Evolutionary conservation across 176 grass and related monocot genomes (phyloP).

Genomic region (Avena insularis): DNA sequence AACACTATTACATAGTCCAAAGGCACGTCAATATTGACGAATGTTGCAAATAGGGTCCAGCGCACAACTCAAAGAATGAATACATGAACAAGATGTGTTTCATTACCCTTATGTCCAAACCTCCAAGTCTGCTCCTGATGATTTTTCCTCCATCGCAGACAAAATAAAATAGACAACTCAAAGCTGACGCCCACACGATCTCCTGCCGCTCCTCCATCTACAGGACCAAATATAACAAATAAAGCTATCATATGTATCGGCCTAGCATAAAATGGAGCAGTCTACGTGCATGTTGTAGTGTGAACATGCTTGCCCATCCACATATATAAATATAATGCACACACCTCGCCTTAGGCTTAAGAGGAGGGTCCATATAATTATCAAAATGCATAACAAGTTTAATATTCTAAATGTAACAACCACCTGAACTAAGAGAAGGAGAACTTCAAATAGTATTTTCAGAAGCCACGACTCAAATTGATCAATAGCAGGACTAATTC

Average conservation of each 20-base stretch:
- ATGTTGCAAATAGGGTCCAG: slow-evolving; percentile 23
- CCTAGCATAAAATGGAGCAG: slow-evolving; percentile 16
- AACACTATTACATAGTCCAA: neutral
- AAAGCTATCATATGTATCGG: slow-evolving; percentile 19
- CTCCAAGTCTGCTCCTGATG: slow-evolving; percentile 82
- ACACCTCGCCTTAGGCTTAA: neutral
- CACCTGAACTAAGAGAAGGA: slow-evolving; percentile 94
- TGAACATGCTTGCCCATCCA: neutral
- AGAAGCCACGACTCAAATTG: slow-evolving; percentile 97
- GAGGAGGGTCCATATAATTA: slow-evolving; percentile 33
- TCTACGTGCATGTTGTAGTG: neutral
- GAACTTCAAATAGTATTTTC: slow-evolving; percentile 89
- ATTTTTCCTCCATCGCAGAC: slow-evolving; percentile 94
- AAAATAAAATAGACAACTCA: slow-evolving; percentile 98
- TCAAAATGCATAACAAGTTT: slow-evolving; percentile 24
- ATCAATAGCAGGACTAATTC: slow-evolving; percentile 74
- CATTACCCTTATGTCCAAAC: slow-evolving; percentile 96
- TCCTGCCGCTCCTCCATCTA: slow-evolving; percentile 95
- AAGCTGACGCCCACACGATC: slow-evolving; percentile 96
- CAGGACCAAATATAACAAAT: slow-evolving; percentile 32
- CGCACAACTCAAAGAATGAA: neutral
- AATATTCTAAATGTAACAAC: slow-evolving; percentile 10
- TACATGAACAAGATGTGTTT: slow-evolving; percentile 31
- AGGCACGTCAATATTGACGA: neutral
- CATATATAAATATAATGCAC: slow-evolving; percentile 7